Evolutionary conservation across 108 stramenopile species (phyloP), one percentile per base, ranked within the genome.

Genomic region (Skeletonema costatum): DNA sequence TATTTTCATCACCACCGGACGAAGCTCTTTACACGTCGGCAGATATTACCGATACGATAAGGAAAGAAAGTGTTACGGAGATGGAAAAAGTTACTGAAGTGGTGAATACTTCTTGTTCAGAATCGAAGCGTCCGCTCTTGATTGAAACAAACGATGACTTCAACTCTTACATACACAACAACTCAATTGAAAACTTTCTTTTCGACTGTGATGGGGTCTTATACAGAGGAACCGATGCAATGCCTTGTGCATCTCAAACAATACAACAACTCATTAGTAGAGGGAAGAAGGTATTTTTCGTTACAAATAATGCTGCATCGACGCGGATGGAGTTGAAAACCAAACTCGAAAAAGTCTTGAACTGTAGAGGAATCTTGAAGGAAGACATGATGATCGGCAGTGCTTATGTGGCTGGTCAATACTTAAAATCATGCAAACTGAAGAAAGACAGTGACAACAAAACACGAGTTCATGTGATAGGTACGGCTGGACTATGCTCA

Each of bases 201-300:
- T 92, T 96, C 64, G 96, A 96, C 77, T 94, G 93, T 70, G 96
- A 96, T 59, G 96, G 96, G 25, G 93, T 94, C 3, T 69, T 96
- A 38, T 96, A 93, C 74, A 80, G 93, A 70, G 90, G 92, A 0
- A 70, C 75, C 7, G 85, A 89, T 70, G 74, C 78, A 25, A 85
- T 88, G 64, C 92, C 93, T 21, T 83, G 74, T 19, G 89, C 92
- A 10, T 58, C 85, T 5, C 74, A 87, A 64, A 77, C 90, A 44
- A 73, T 93, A n/a, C 48, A 77, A 73, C 59, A 39, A 39, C 56
- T 94, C 10, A 60, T 83, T 8, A 70, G 65, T 0, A 68, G 58
- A 7, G 81, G 85, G 6, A 96, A 94, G 71, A 84, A 74, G 70
- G 81, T 93, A 19, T 78, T 93, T 17, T 94, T 96, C 74, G 88